Base-by-base conservation (phyloP, 1,139 yeast genomes). In the Candida tropicalis region DNA sequence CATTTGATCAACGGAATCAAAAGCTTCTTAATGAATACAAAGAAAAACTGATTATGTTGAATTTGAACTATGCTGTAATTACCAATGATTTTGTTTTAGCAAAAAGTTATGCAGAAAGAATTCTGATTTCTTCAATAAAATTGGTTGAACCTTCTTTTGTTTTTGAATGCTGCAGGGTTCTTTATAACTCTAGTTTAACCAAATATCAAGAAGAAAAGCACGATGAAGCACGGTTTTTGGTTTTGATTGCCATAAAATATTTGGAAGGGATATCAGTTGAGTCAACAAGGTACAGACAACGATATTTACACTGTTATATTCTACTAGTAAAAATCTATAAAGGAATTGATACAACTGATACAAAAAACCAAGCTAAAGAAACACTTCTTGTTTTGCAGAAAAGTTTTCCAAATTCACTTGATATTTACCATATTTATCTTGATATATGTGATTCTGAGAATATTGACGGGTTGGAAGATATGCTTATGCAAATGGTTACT, bases 401-500 rank as follows among this genome's bases (percentile, higher is more conserved):
- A 8, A 43, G 46, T 9, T 49, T 45, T 22, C 39, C 36, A 8
- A 39, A 40, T 13, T 23, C 17, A 9, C 33, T 49, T 18, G 49
- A 49, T 33, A 44, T 48, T 16, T 49, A 47, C 27, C 22, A 38
- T 15, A 29, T 47, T 3, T 35, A 39, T 12, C 39, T 43, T 26
- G 51, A 49, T 27, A 24, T 41, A 4, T 22, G 37, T 11, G 39
- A 35, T 7, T 16, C 27, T 15, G 35, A 31, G 5, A 23, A 23
- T 10, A 43, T 43, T 13, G 25, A 17, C 8, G 41, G 41, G 17
- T 15, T 42, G 2, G 50, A 42, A 27, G 42, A 41, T 12, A 25
- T 54, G 7, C 49, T 64, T 2, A 63, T 63, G 60, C 57, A 56
- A 25, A 52, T 63, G 57, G 50, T 63, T 0, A 54, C 56, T 50